phyloP scores from a whole-genome alignment of 2,329 filamentous ascomycete species.

The Aspergillus calidoustus region DNA sequence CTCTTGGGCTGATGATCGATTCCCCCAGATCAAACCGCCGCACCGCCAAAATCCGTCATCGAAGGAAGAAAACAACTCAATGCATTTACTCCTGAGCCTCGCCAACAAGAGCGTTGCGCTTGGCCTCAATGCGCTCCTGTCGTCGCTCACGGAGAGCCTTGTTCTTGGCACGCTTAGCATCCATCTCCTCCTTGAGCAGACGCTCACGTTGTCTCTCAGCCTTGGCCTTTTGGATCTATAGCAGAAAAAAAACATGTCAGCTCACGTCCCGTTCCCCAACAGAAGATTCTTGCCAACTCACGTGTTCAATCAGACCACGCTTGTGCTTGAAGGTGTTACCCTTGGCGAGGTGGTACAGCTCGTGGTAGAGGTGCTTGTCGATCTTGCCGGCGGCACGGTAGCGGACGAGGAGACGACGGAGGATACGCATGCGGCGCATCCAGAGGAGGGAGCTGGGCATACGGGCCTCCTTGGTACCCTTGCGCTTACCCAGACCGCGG shows the following conservation, averaged over 20 bases:
- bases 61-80: conserved; percentile 27
- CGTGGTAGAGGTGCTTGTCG: conserved; percentile 99
- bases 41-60: conserved; percentile 42
- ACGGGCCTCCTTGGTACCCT: conserved; percentile 99
- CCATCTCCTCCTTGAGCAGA: conserved; percentile 98
- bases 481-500: conserved; percentile 99
- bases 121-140: conserved; percentile 86
- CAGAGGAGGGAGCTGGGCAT: conserved; percentile 98
- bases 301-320: conserved; percentile 99
- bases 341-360: conserved; percentile 99
- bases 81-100: conserved; percentile 61
- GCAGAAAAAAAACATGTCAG: conserved; percentile 29
- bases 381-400: conserved; percentile 99
- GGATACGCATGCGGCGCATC: conserved; percentile 99
- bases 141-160: conserved; percentile 99
- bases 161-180: conserved; percentile 99
- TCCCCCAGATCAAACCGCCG: conserved; percentile 41
- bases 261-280: neutral
- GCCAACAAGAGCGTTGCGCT: conserved; percentile 83
- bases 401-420: conserved; percentile 98
- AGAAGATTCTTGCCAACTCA: conserved; percentile 59
- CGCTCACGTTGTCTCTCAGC: conserved; percentile 98
- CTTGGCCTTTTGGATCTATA: conserved; percentile 99
- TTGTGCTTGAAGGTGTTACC: conserved; percentile 99
- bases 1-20: conserved; percentile 36